Base-by-base conservation (phyloP, 2,329 filamentous ascomycete species). In the Cladosporium sp. region DNA sequence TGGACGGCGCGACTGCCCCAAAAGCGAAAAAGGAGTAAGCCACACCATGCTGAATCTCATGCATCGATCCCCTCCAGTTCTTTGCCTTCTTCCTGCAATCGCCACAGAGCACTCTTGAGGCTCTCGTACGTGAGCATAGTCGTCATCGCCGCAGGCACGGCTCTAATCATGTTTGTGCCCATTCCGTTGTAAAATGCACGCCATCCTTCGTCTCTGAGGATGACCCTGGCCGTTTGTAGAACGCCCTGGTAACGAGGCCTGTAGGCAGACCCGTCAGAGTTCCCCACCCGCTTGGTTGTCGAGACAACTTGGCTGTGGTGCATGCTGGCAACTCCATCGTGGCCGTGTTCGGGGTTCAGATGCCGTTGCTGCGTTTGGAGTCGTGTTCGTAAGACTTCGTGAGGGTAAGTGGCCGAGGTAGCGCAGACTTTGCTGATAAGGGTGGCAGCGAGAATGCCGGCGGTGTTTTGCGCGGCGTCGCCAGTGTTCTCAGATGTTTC, bases 91-190 rank as follows among this genome's bases (percentile, higher is more conserved):
- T 74, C 72, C 62, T 83, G 80, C 52, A 82, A 59, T 51, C 70
- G 72, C 46, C 74, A 73, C 51, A 83, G 74, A 13, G 73, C 67
- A 55, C 78, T 78, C 59, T 78, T 77, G 54, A 86, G 68, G 59
- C 86, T 93, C 72, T 98, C 93, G 66, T 95, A 98, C 10, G 92
- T 97, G 66, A 97, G 78, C 86, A 98, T 95, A 3, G 93, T 98
- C 22, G 95, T 95, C 64, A 95, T 95, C 16, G 93, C 92, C 18
- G 93, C 90, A 32, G 93, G 93, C 10, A 98, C 86, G 7, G 93
- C 93, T 53, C 93, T 82, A 77, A 97, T 89, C 83, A 98, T 88
- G 72, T 98, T 98, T 45, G 92, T 95, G 35, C 93, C 93, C 77
- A 98, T 89, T 34, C 93, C 93, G 19, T 91, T 92, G 68, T 98